phyloP scores from a whole-genome alignment of 345 rosid species.

The Populus alba region DNA sequence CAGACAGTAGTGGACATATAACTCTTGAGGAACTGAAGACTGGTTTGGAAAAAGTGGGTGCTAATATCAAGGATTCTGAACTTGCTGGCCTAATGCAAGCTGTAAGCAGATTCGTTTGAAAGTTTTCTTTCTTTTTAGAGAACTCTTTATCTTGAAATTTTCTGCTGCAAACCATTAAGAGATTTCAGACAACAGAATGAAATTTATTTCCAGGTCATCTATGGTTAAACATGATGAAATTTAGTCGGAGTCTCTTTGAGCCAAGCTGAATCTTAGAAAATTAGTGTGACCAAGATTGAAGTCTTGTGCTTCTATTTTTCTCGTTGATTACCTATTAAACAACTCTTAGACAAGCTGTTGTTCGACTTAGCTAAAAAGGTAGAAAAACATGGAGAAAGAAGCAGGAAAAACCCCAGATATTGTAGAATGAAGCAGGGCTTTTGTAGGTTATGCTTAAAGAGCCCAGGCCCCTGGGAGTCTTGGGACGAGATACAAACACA shows the following conservation, averaged over 20 bases:
- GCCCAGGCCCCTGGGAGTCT: background rate
- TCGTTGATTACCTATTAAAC: background rate
- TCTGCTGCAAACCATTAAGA: background rate
- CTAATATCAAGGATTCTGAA: slow-evolving; percentile 69
- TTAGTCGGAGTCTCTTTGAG: background rate
- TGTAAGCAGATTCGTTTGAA: slow-evolving; percentile 42
- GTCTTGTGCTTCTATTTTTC: background rate
- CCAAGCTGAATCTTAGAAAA: background rate
- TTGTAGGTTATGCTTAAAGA: no score
- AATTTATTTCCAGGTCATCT: background rate
- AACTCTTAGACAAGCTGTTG: background rate
- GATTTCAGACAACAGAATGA: background rate
- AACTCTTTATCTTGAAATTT: background rate
- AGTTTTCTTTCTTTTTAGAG: background rate
- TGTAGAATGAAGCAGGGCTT: background rate
- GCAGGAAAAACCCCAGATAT: background rate
- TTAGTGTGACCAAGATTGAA: background rate
- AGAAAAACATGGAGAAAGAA: background rate
- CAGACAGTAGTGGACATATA: slow-evolving; percentile 81
- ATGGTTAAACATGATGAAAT: background rate
- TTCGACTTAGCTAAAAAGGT: background rate
- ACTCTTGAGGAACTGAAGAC: slow-evolving; percentile 82
- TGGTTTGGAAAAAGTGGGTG: slow-evolving; percentile 82
- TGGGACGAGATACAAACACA: background rate
- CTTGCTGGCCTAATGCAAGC: slow-evolving; percentile 76